phyloP scores from a whole-genome alignment of 768 basidiomycete species.

The Suillus sp. region DNA sequence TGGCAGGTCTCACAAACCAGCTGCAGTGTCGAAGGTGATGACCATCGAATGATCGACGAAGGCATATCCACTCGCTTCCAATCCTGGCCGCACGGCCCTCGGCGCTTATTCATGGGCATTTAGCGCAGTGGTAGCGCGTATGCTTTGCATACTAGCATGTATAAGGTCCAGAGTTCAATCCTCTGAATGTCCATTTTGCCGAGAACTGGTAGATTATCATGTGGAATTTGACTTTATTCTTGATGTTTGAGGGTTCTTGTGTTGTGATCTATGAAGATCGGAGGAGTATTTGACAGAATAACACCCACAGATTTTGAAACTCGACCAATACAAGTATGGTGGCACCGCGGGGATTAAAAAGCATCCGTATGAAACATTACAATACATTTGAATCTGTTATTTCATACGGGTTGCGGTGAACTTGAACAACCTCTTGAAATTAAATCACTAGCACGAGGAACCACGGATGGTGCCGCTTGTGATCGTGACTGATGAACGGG shows the following conservation, averaged over 20 bases:
- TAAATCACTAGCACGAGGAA: not conserved
- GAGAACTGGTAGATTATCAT: not conserved
- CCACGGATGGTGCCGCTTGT: not conserved
- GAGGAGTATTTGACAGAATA: not conserved
- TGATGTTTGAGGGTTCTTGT: not conserved
- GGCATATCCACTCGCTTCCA: too few relatives aligned
- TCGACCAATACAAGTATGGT: not conserved
- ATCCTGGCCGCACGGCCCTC: not conserved
- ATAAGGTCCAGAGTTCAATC: conserved; percentile 48
- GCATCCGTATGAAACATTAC: not conserved
- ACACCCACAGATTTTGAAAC: not conserved
- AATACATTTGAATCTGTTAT: not conserved
- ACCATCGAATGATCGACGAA: too few relatives aligned
- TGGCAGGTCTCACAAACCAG: not conserved
- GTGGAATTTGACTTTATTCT: conserved; percentile 1
- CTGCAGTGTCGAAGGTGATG: too few relatives aligned
- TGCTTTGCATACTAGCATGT: conserved; percentile 42
- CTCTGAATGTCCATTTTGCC: conserved; percentile 41
- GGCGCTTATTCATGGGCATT: conserved; percentile 19
- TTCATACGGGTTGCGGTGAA: not conserved
- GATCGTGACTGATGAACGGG: not conserved
- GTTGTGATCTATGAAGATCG: not conserved
- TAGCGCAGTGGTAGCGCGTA: conserved; percentile 46
- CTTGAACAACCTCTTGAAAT: not conserved
- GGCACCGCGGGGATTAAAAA: not conserved